Evolutionary conservation across 257 asterid species (phyloP).

Genomic region (Pogostemon cablin): DNA sequence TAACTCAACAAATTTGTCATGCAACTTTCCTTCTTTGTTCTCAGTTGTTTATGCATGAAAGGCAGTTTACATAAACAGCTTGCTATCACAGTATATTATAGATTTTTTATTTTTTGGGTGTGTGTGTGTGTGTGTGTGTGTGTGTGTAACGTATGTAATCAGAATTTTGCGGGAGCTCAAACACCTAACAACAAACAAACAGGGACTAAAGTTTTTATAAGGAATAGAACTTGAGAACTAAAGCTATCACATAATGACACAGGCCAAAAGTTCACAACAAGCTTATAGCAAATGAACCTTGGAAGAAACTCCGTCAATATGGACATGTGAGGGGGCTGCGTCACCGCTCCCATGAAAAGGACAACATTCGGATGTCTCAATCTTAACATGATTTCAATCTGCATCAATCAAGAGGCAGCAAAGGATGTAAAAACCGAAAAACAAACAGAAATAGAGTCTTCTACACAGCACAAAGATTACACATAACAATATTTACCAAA

Average conservation of each 20-base stretch:
- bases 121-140: too few relatives aligned
- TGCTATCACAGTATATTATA: neutral
- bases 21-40: neutral
- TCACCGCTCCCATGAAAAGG: slow-evolving; percentile 98
- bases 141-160: neutral
- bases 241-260: slow-evolving; percentile 12
- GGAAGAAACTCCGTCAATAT: slow-evolving; percentile 94
- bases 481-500: neutral
- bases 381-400: slow-evolving; percentile 94
- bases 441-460: neutral
- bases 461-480: slow-evolving; percentile 19
- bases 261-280: neutral
- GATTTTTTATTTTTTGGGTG: too few relatives aligned
- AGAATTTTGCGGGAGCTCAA: slow-evolving; percentile 2
- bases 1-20: neutral
- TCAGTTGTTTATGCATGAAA: neutral
- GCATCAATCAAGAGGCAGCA: slow-evolving; percentile 33
- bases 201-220: slow-evolving; percentile 2
- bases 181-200: slow-evolving; percentile 7
- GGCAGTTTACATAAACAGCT: neutral
- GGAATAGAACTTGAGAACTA: slow-evolving; percentile 4
- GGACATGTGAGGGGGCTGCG: slow-evolving; percentile 91
- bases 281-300: slow-evolving; percentile 54
- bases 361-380: slow-evolving; percentile 98
- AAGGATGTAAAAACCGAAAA: slow-evolving; percentile 16